Percentiles rank a stretch among this genome's conserved stretches.
Evolutionary conservation across 192 early-diverging fungal species (phyloP).

Genomic region (Coemansia interrupta): DNA sequence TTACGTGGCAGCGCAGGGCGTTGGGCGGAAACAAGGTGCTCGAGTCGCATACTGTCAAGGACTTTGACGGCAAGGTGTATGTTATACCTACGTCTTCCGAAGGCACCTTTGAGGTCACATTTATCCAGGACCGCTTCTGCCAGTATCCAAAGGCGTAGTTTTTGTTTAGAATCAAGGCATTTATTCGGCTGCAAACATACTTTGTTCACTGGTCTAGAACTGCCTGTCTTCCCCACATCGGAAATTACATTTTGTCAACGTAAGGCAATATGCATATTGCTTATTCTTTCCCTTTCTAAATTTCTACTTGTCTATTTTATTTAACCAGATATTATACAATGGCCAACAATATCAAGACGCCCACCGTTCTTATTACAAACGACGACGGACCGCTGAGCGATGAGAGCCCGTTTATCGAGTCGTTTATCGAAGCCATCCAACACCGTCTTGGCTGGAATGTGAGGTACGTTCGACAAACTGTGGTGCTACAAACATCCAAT

Average conservation of each 20-base stretch:
- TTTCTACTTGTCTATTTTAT: background rate
- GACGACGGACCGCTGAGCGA: constrained; percentile 27
- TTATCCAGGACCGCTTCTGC: constrained; percentile 61
- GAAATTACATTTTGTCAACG: background rate
- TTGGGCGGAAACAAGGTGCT: constrained; percentile 16
- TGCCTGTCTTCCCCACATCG: no score
- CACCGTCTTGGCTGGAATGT: constrained; percentile 12
- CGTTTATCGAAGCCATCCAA: constrained; percentile 10
- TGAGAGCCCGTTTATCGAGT: constrained; percentile 31
- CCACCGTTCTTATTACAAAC: constrained; percentile 28
- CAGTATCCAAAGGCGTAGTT: constrained; percentile 56
- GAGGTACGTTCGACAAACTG: constrained; percentile 4
- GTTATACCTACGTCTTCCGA: constrained; percentile 57
- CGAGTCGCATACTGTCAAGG: constrained; percentile 58
- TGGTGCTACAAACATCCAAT: background rate
- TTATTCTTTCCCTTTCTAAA: background rate
- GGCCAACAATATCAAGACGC: background rate
- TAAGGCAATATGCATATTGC: background rate
- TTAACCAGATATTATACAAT: background rate
- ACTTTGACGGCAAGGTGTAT: constrained; percentile 49
- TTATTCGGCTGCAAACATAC: no score
- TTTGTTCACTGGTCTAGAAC: background rate
- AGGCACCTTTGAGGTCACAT: constrained; percentile 62
- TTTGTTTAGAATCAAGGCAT: background rate
- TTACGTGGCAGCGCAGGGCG: constrained; percentile 59